Evolutionary conservation across 352 stramenopile species (phyloP).

Genomic region (Globisporangium acanthophoron): DNA sequence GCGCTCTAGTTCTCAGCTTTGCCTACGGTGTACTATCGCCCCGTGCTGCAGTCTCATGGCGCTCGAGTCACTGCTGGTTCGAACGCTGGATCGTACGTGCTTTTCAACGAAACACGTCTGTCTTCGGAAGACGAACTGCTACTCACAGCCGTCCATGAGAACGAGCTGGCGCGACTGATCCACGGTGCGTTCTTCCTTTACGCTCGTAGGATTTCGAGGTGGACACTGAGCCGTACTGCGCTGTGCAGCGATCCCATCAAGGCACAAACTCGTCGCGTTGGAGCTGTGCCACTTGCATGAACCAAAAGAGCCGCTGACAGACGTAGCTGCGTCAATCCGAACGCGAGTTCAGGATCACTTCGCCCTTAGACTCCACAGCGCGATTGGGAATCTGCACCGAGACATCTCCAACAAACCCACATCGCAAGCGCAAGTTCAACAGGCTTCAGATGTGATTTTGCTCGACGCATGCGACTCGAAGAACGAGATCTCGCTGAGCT

Average conservation of each 20-base stretch:
- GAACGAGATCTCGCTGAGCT: slow-evolving; percentile 30
- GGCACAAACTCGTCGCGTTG: slow-evolving; percentile 59
- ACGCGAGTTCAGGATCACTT: slow-evolving; percentile 44
- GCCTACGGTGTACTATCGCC: background rate
- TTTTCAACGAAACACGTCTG: slow-evolving; percentile 66
- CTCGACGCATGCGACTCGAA: slow-evolving; percentile 48
- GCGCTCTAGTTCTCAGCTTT: background rate
- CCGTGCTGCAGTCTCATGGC: slow-evolving; percentile 45
- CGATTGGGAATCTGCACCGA: slow-evolving; percentile 22
- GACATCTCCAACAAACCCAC: background rate
- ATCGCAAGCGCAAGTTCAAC: background rate
- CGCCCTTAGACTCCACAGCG: slow-evolving; percentile 20
- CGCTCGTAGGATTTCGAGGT: background rate
- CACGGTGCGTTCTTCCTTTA: slow-evolving; percentile 26
- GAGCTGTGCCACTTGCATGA: slow-evolving; percentile 63
- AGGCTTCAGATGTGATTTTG: slow-evolving; percentile 27
- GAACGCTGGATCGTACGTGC: slow-evolving; percentile 61
- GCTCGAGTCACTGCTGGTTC: slow-evolving; percentile 41
- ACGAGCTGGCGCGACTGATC: slow-evolving; percentile 53
- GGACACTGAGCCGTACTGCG: background rate
- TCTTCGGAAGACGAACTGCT: slow-evolving; percentile 68
- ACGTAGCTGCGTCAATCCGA: slow-evolving; percentile 33
- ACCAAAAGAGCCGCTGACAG: slow-evolving; percentile 28
- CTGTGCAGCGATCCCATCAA: slow-evolving; percentile 49
- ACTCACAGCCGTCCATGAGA: slow-evolving; percentile 56